Percentiles rank a stretch among this genome's conserved stretches.
Conservation (phyloP, 208 protist species). For the Trichomonas tenax region DNA sequence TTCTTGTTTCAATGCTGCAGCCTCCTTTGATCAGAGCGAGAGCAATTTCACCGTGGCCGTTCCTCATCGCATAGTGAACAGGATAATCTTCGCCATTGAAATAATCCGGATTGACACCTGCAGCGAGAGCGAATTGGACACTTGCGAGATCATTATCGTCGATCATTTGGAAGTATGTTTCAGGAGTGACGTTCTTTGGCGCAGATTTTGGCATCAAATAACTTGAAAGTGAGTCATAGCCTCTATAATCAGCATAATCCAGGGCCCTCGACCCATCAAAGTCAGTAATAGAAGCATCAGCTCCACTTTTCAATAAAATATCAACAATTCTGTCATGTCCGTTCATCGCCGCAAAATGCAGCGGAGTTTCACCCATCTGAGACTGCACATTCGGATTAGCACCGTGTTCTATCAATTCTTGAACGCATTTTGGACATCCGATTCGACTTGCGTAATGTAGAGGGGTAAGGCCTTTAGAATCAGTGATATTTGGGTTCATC, state of each 20-base stretch:
- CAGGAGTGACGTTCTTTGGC: neutral
- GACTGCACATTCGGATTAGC: neutral
- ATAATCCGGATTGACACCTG: neutral
- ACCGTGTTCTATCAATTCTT: no score
- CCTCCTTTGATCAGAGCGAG: neutral
- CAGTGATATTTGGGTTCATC: no score
- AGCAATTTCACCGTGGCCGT: neutral
- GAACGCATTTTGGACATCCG: no score
- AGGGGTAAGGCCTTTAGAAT: no score
- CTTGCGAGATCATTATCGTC: neutral
- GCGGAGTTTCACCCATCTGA: neutral
- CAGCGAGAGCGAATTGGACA: neutral
- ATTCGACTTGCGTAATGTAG: no score
- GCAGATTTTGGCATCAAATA: neutral
- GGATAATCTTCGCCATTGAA: neutral
- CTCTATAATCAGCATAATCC: neutral
- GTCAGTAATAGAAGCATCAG: neutral
- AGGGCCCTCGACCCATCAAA: neutral
- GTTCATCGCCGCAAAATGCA: neutral
- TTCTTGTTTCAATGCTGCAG: neutral
- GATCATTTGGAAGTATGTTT: neutral
- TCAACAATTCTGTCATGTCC: neutral
- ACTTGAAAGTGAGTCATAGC: neutral
- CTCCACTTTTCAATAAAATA: neutral
- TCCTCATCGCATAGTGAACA: neutral